Base-by-base conservation (phyloP, 225 moss, liverwort and hornwort species). In the Pseudisothecium myosuroides region DNA sequence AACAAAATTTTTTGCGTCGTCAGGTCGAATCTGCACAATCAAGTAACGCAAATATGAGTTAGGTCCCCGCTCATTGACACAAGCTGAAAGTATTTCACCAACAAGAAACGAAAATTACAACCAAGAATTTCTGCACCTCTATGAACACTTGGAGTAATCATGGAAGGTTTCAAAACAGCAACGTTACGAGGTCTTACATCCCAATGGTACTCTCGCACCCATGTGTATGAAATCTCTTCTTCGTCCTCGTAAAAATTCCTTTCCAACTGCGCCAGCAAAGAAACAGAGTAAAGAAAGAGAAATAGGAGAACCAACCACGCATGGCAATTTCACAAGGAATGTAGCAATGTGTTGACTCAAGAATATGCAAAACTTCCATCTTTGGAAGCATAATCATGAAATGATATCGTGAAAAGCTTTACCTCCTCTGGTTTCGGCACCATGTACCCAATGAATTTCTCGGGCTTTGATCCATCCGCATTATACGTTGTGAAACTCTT, bases 121-220 rank as follows among this genome's bases (percentile, higher is more conserved):
- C 67, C 39, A 87, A 74, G 3, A 62, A 15, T 49, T 45, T 55
- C 81, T 71, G 29, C 39, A 85, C 18, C 23, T 78, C 39, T 37
- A 81, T 83, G 32, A 47, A 72, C n/a, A 87, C 24, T 56, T 12
- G 59, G 16, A 80, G 83, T 61, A 61, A 85, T 86, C 69, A 50
- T 83, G 41, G 49, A 71, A 81, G 78, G 59, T 82, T 74, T 85
- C 64, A 29, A 87, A n/a, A 77, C 28, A 89, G 78, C 17, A 79
- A 88, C 12, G 54, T 39, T 83, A 43, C 17, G 73, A 74, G 36
- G 72, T 90, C 97, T 96, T 92, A 99, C 99, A 95, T 97, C 99
- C 97, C 97, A 99, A 89, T 97, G 97, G 88, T 99, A 99, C 89
- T 99, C 99, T 89, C 99, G 94, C 90, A 99, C 97, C 99, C 99